phyloP scores from a whole-genome alignment of 2,329 filamentous ascomycete species.

The Cucurbitaria berberidis region DNA sequence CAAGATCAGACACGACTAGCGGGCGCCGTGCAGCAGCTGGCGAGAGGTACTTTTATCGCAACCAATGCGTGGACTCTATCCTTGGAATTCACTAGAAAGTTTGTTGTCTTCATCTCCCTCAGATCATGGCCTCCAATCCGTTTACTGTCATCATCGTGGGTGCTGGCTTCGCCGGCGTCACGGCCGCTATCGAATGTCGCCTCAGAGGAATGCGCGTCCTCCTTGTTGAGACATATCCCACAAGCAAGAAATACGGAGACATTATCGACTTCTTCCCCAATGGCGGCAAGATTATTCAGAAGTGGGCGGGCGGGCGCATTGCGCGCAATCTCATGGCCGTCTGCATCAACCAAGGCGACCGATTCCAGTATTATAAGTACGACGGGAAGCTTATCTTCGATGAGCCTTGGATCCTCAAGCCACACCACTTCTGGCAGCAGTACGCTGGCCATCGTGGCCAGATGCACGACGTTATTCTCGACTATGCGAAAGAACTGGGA shows the following conservation, averaged over 20 bases:
- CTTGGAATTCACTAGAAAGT: no score
- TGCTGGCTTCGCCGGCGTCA: not conserved
- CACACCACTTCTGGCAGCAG: not conserved
- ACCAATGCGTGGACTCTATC: no score
- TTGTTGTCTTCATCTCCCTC: no score
- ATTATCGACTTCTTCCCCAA: not conserved
- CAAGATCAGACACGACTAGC: no score
- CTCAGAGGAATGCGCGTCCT: no score
- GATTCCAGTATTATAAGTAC: not conserved
- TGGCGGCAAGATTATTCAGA: not conserved
- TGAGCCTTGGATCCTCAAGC: not conserved
- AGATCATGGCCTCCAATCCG: not conserved
- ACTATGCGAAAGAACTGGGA: constrained; percentile 1
- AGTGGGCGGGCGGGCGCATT: not conserved
- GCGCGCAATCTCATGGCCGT: not conserved
- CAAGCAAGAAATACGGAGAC: not conserved
- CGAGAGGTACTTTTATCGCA: no score
- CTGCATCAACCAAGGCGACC: not conserved
- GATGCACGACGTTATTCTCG: not conserved
- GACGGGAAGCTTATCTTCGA: not conserved
- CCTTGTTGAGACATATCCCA: no score
- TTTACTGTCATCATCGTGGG: not conserved
- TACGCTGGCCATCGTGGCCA: not conserved
- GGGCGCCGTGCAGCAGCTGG: no score
- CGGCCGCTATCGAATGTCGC: not conserved